Percentiles rank a stretch among this genome's conserved stretches.
These are phyloP conservation scores for Hsuehochloa calcarea DNA, from an alignment of 176 grass and related monocot genomes.

Conservation along the genomic window DNA sequence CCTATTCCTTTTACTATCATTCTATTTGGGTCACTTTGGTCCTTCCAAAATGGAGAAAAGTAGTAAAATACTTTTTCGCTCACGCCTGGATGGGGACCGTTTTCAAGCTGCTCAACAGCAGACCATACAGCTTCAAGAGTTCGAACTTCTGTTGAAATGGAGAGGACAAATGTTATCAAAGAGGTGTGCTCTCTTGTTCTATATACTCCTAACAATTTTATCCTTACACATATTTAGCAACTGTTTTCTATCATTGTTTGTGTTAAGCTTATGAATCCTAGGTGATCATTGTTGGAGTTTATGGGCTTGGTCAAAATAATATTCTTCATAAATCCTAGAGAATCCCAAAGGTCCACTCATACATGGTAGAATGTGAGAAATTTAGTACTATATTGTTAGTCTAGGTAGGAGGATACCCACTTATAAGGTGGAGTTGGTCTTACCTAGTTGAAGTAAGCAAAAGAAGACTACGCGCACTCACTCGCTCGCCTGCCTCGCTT, in stretches of 20 bases:
- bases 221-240: neutral
- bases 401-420: no score
- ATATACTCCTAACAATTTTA: neutral
- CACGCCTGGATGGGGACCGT: neutral
- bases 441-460: no score
- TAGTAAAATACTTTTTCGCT: conserved; percentile 10
- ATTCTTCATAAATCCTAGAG: no score
- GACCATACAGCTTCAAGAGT: conserved; percentile 47
- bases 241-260: neutral
- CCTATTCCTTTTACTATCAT: conserved; percentile 51
- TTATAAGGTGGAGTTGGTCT: no score
- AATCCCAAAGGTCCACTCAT: no score
- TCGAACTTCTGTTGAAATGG: conserved; percentile 51
- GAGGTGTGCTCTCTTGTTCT: conserved; percentile 41
- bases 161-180: conserved; percentile 51
- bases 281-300: neutral
- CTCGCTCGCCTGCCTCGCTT: no score
- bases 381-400: no score
- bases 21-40: conserved; percentile 54
- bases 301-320: no score
- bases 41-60: conserved; percentile 47
- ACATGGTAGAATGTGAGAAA: no score
- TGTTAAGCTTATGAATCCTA: neutral
- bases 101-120: conserved; percentile 23
- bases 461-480: no score